Conservation (phyloP, 495 filamentous ascomycete genomes). For the Platismatia glauca region DNA sequence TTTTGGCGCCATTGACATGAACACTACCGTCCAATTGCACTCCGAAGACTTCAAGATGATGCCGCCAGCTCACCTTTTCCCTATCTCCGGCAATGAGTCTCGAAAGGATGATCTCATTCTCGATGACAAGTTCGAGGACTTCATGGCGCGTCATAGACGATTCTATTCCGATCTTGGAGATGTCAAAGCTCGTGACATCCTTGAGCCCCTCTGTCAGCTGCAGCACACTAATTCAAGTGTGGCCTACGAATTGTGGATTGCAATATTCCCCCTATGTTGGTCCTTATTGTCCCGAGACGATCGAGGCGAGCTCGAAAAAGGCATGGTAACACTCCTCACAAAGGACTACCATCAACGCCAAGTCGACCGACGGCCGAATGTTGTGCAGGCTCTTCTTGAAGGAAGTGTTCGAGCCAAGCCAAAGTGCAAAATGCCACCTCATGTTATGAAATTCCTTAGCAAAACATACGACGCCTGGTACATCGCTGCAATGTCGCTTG, state of each 20-base stretch:
- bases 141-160: constrained; percentile 67
- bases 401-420: constrained; percentile 74
- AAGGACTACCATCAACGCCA: constrained; percentile 93
- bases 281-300: constrained; percentile 79
- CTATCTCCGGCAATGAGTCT: constrained; percentile 54
- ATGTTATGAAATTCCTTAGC: constrained; percentile 88
- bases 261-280: constrained; percentile 89
- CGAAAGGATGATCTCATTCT: constrained; percentile 64
- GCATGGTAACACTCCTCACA: constrained; percentile 73
- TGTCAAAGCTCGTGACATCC: constrained; percentile 73
- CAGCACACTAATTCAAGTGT: constrained; percentile 79
- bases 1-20: constrained; percentile 83
- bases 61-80: constrained; percentile 58
- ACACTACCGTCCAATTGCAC: constrained; percentile 62
- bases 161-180: constrained; percentile 77
- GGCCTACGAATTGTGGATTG: constrained; percentile 80
- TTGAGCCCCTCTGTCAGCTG: constrained; percentile 87
- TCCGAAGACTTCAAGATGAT: constrained; percentile 72
- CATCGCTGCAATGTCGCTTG: constrained; percentile 71
- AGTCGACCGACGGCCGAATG: constrained; percentile 88
- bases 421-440: constrained; percentile 82
- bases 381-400: constrained; percentile 81
- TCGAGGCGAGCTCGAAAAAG: constrained; percentile 80
- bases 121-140: constrained; percentile 70
- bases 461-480: constrained; percentile 95